Conservation (phyloP, 371 early-diverging fungal species). For the Amoeboaphelidium protococcarum region DNA sequence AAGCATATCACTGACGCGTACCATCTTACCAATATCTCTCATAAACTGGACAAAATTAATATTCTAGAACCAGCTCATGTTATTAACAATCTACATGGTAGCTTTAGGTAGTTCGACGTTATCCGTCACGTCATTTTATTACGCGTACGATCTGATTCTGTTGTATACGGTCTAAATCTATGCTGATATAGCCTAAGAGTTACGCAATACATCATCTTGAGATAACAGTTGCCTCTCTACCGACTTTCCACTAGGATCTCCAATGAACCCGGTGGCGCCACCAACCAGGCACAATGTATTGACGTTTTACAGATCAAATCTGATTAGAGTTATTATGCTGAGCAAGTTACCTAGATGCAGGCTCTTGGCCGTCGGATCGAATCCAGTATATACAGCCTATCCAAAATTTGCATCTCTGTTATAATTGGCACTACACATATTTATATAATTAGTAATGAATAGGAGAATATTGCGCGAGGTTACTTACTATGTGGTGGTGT, state of each 20-base stretch:
- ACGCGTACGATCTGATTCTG: conserved; percentile 31
- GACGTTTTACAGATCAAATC: conserved; percentile 62
- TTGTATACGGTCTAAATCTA: conserved; percentile 43
- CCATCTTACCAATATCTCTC: conserved; percentile 41
- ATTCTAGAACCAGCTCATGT: conserved; percentile 45
- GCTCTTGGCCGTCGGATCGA: conserved; percentile 82
- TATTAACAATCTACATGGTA: conserved; percentile 33
- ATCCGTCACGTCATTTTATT: conserved; percentile 8
- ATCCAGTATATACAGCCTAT: conserved; percentile 71
- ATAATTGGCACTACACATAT: too few species aligned
- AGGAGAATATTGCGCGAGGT: too few species aligned
- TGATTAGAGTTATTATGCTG: conserved; percentile 48
- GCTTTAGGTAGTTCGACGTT: conserved; percentile 6
- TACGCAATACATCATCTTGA: conserved; percentile 21
- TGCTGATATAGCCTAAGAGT: conserved; percentile 29
- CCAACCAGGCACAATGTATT: conserved; percentile 60
- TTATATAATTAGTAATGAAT: too few species aligned
- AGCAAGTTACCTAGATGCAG: conserved; percentile 74
- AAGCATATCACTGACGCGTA: conserved; percentile 58
- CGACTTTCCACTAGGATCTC: conserved; percentile 66
- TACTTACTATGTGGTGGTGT: too few species aligned
- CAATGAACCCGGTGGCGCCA: conserved; percentile 79
- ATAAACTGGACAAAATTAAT: conserved; percentile 57
- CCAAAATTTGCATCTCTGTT: too few species aligned
- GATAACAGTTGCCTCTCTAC: conserved; percentile 45